These are phyloP conservation scores for Xanthoconium purpureum DNA, from an alignment of 768 basidiomycete species.

Conservation along the genomic window DNA sequence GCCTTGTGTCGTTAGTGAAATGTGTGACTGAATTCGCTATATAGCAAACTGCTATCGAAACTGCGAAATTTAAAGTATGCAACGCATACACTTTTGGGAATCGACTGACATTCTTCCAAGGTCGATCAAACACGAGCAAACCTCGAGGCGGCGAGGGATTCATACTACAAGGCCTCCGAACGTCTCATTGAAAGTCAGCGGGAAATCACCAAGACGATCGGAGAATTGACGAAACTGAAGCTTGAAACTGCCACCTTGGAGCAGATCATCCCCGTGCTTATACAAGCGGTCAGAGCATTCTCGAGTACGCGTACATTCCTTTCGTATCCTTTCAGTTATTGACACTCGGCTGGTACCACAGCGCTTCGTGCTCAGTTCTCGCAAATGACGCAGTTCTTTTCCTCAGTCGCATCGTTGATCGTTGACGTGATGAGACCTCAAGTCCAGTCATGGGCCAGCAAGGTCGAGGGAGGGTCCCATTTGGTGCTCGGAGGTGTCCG, in stretches of 20 bases:
- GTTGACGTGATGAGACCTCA: constrained; percentile 15
- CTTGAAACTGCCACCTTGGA: constrained; percentile 19
- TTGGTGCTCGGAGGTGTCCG: constrained; percentile 16
- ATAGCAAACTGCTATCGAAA: constrained; percentile 10
- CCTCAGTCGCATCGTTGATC: constrained; percentile 14
- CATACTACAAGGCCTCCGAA: constrained; percentile 9
- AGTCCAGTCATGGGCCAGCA: not conserved
- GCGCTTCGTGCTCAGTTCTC: constrained; percentile 18
- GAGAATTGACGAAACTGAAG: constrained; percentile 13
- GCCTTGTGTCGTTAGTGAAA: not conserved
- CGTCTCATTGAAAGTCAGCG: constrained; percentile 18
- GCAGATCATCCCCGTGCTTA: constrained; percentile 15
- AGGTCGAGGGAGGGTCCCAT: constrained; percentile 8
- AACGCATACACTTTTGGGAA: not conserved
- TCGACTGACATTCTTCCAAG: not conserved
- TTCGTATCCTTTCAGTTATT: not conserved
- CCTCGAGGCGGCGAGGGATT: constrained; percentile 14
- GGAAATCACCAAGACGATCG: constrained; percentile 15
- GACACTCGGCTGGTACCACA: not conserved
- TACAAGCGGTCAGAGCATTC: constrained; percentile 15
- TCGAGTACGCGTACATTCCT: not conserved
- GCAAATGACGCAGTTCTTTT: constrained; percentile 15
- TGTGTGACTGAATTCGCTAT: not conserved
- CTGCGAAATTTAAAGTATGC: constrained; percentile 5
- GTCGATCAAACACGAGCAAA: constrained; percentile 21